Evolutionary conservation across 306 rosid species (phyloP).

Genomic region (Fagus sylvatica): DNA sequence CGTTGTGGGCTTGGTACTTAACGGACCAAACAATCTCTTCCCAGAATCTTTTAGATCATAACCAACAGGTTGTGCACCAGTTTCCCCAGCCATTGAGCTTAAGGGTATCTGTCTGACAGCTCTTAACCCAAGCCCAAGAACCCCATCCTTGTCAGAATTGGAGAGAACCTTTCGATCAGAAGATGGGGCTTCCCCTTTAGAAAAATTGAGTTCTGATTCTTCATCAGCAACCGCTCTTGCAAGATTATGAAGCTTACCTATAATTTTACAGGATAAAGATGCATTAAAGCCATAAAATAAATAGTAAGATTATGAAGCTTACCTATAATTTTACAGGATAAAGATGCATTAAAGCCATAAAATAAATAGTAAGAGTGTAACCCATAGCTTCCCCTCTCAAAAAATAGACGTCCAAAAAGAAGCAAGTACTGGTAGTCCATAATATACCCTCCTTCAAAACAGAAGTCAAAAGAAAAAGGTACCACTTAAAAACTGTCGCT

Average conservation of each 20-base stretch:
- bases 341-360: slow-evolving; percentile 28
- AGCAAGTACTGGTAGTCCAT: neutral
- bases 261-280: slow-evolving; percentile 27
- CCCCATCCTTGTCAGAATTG: slow-evolving; percentile 63
- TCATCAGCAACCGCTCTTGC: slow-evolving; percentile 98
- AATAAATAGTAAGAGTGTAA: slow-evolving; percentile 26
- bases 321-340: slow-evolving; percentile 50
- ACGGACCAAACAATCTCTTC: slow-evolving; percentile 75
- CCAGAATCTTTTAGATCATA: slow-evolving; percentile 82
- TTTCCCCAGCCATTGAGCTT: slow-evolving; percentile 56
- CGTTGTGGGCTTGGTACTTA: slow-evolving; percentile 82
- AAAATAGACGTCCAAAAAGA: neutral
- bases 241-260: slow-evolving; percentile 97
- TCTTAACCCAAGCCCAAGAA: slow-evolving; percentile 87
- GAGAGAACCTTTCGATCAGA: slow-evolving; percentile 60
- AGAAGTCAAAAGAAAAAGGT: slow-evolving; percentile 25
- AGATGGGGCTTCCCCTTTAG: slow-evolving; percentile 67
- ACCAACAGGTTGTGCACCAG: slow-evolving; percentile 52
- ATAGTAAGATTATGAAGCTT: slow-evolving; percentile 75
- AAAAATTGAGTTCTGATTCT: slow-evolving; percentile 67
- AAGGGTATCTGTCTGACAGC: slow-evolving; percentile 61
- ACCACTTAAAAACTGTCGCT: slow-evolving; percentile 96
- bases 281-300: slow-evolving; percentile 25
- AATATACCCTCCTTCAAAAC: neutral
- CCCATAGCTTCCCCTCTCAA: slow-evolving; percentile 7